Evolutionary conservation across 1,284 basidiomycete genomes (phyloP).

Genomic region (Ustilago esculenta): DNA sequence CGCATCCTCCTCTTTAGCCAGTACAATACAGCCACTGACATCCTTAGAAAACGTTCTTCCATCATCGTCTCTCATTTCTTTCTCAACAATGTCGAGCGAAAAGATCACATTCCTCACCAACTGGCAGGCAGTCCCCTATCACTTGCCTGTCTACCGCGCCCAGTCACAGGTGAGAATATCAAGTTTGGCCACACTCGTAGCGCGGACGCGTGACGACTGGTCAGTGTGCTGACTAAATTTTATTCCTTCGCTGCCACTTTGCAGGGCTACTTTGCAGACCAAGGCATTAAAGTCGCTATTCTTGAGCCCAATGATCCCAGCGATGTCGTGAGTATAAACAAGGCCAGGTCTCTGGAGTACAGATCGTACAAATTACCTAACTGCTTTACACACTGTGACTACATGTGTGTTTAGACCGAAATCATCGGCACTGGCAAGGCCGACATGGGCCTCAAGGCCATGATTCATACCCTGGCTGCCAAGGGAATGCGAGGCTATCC

Average conservation of each 20-base stretch:
- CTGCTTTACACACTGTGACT: no score
- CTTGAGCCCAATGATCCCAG: conserved; percentile 66
- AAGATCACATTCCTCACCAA: conserved; percentile 57
- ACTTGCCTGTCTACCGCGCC: conserved; percentile 67
- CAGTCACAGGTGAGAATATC: conserved; percentile 57
- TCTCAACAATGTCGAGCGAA: conserved; percentile 41
- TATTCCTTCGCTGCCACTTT: background rate
- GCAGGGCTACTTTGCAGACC: conserved; percentile 56
- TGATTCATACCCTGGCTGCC: conserved; percentile 68
- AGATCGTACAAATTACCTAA: no score
- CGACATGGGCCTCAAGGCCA: conserved; percentile 68
- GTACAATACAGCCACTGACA: no score
- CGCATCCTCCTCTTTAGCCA: no score
- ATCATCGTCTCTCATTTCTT: no score
- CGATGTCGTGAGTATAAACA: conserved; percentile 58
- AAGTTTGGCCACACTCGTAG: background rate
- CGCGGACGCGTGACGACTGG: conserved; percentile 21
- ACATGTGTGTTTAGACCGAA: no score
- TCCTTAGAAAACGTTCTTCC: no score
- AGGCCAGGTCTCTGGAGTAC: no score
- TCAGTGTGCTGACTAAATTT: background rate
- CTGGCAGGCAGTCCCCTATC: conserved; percentile 68
- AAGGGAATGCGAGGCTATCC: conserved; percentile 66
- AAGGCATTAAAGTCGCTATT: conserved; percentile 68
- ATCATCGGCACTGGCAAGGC: conserved; percentile 67